Conservation (phyloP, 352 stramenopile species). For the Salisapilia sapeloensis region DNA sequence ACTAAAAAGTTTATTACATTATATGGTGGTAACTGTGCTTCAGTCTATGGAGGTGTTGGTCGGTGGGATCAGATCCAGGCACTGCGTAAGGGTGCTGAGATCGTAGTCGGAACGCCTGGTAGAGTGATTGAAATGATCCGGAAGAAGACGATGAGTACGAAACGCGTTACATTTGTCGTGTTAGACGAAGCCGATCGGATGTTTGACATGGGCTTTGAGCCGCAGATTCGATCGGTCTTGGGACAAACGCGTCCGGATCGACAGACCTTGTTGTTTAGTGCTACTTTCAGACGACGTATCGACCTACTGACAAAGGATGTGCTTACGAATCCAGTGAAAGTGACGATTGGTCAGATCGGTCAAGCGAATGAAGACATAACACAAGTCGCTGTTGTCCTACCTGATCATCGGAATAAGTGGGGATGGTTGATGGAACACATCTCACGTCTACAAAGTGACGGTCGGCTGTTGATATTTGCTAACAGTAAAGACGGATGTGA, state of each 20-base stretch:
- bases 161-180: conserved; percentile 73
- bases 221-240: conserved; percentile 67
- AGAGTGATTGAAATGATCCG: conserved; percentile 73
- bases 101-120: conserved; percentile 65
- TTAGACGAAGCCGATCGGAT: conserved; percentile 80
- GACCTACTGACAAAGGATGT: conserved; percentile 65
- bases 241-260: conserved; percentile 68
- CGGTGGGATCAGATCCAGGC: conserved; percentile 76
- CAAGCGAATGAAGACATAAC: conserved; percentile 85
- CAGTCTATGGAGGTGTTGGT: conserved; percentile 63
- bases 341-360: conserved; percentile 59
- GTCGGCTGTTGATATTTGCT: conserved; percentile 77
- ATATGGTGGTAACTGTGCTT: conserved; percentile 51
- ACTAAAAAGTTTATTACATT: conserved; percentile 66
- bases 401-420: conserved; percentile 67
- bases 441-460: conserved; percentile 29
- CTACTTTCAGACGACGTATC: conserved; percentile 62
- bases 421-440: conserved; percentile 67
- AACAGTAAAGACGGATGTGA: conserved; percentile 74
- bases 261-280: conserved; percentile 80
- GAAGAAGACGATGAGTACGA: conserved; percentile 44
- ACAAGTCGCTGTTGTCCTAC: conserved; percentile 62
- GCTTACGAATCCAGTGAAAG: conserved; percentile 60
- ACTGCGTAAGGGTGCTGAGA: conserved; percentile 48
- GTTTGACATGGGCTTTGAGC: conserved; percentile 83